Conservation (phyloP, 2,329 filamentous ascomycete species). For the Mycocentrospora acerina region DNA sequence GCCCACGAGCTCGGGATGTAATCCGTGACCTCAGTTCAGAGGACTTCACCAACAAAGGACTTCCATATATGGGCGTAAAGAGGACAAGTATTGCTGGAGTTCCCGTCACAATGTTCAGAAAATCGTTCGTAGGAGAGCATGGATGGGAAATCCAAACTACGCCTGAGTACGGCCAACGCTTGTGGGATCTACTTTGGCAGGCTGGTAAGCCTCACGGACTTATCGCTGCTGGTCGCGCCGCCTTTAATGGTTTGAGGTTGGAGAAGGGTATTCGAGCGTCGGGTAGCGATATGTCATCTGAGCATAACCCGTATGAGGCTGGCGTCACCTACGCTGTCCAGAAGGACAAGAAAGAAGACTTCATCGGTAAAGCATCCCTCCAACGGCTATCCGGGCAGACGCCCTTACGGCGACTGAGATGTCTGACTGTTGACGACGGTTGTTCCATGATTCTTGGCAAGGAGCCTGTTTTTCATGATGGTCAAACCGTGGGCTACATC, state of each 20-base stretch:
- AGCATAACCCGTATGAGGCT: constrained; percentile 63
- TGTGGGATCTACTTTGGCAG: constrained; percentile 61
- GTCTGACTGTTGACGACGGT: constrained; percentile 59
- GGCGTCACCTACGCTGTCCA: constrained; percentile 57
- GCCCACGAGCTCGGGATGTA: constrained; percentile 57
- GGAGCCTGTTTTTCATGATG: constrained; percentile 59
- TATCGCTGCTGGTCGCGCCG: constrained; percentile 59
- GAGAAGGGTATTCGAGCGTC: constrained; percentile 62
- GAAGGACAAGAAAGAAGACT: constrained; percentile 48
- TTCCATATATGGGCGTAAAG: constrained; percentile 56
- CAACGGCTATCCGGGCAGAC: constrained; percentile 44
- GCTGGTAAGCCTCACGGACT: constrained; percentile 58
- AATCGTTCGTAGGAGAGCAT: constrained; percentile 62
- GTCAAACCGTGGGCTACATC: constrained; percentile 56
- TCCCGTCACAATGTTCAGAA: constrained; percentile 57
- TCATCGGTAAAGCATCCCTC: constrained; percentile 56
- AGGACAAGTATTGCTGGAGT: constrained; percentile 55
- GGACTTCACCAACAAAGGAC: constrained; percentile 49
- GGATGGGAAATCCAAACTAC: constrained; percentile 65
- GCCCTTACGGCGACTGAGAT: constrained; percentile 45
- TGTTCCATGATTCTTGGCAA: constrained; percentile 61
- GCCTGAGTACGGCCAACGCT: constrained; percentile 58
- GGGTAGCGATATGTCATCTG: constrained; percentile 61
- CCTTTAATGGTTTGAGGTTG: constrained; percentile 60
- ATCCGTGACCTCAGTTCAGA: constrained; percentile 49